Evolutionary conservation across 2,329 filamentous ascomycete species (phyloP).

Genomic region (Aulographum hederae): DNA sequence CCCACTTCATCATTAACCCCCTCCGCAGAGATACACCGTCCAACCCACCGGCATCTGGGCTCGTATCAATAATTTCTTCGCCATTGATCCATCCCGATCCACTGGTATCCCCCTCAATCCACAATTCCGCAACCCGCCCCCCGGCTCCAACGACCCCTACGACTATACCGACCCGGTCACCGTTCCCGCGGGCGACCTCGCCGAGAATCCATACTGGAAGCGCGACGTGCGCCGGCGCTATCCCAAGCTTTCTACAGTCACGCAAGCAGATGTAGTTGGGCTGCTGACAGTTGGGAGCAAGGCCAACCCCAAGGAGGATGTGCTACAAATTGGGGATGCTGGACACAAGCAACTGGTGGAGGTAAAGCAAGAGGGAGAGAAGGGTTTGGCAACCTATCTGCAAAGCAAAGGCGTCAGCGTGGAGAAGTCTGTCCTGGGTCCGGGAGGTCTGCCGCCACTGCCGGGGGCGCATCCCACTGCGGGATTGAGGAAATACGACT

Average conservation of each 20-base stretch:
- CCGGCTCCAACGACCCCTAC: constrained; percentile 51
- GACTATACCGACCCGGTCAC: constrained; percentile 71
- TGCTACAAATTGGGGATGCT: constrained; percentile 53
- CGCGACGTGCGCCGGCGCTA: constrained; percentile 74
- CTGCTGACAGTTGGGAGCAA: constrained; percentile 74
- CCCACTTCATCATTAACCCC: too few species aligned
- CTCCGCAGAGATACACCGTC: constrained; percentile 79
- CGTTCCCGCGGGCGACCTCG: constrained; percentile 66
- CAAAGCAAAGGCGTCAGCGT: constrained; percentile 47
- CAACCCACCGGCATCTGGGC: constrained; percentile 85
- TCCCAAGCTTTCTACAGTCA: constrained; percentile 60
- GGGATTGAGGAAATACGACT: constrained; percentile 41
- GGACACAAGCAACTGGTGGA: constrained; percentile 59
- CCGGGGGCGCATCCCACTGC: constrained; percentile 23
- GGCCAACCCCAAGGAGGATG: constrained; percentile 60
- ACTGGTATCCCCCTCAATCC: constrained; percentile 86
- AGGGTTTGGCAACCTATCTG: constrained; percentile 51
- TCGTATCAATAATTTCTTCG: constrained; percentile 54
- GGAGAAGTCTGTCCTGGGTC: constrained; percentile 43
- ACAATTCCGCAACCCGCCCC: constrained; percentile 75
- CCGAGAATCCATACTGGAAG: constrained; percentile 93
- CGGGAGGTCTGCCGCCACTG: constrained; percentile 69
- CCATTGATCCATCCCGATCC: constrained; percentile 75
- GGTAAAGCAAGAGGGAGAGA: constrained; percentile 56
- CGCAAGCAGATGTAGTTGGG: constrained; percentile 69